Percentiles rank a stretch among this genome's conserved stretches.
Conservation (phyloP, 1,284 basidiomycete species). For the Takashimella tepidaria region DNA sequence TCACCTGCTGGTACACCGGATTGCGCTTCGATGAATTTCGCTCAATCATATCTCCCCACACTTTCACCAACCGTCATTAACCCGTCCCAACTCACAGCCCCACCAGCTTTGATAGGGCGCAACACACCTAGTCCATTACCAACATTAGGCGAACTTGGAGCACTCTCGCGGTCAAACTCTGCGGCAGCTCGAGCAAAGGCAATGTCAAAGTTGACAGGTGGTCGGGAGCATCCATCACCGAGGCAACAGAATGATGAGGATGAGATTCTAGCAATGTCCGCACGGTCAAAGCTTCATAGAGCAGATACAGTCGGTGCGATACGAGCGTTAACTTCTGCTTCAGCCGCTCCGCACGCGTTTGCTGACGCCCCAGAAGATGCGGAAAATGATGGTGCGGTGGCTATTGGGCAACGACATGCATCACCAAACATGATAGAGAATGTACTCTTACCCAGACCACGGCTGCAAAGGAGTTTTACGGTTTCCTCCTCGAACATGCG, state of each 20-base stretch:
- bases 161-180: constrained; percentile 46
- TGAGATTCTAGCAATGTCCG: constrained; percentile 12
- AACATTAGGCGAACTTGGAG: constrained; percentile 38
- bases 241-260: constrained; percentile 21
- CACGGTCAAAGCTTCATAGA: constrained; percentile 21
- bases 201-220: constrained; percentile 46
- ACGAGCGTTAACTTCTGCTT: constrained; percentile 20
- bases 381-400: neutral
- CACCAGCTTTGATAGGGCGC: constrained; percentile 15
- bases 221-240: constrained; percentile 17
- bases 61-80: constrained; percentile 28
- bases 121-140: constrained; percentile 44
- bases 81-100: constrained; percentile 7
- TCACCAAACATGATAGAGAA: constrained; percentile 9
- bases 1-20: constrained; percentile 24
- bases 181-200: constrained; percentile 43
- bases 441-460: constrained; percentile 23
- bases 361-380: constrained; percentile 5
- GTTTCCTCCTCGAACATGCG: constrained; percentile 45
- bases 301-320: constrained; percentile 35
- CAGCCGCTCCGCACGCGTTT: neutral
- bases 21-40: constrained; percentile 38
- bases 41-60: constrained; percentile 37
- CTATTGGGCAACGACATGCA: constrained; percentile 10
- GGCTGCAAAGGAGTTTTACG: constrained; percentile 44